Evolutionary conservation across 352 stramenopile genomes (phyloP).

Genomic region (Elongisporangium prolatum): DNA sequence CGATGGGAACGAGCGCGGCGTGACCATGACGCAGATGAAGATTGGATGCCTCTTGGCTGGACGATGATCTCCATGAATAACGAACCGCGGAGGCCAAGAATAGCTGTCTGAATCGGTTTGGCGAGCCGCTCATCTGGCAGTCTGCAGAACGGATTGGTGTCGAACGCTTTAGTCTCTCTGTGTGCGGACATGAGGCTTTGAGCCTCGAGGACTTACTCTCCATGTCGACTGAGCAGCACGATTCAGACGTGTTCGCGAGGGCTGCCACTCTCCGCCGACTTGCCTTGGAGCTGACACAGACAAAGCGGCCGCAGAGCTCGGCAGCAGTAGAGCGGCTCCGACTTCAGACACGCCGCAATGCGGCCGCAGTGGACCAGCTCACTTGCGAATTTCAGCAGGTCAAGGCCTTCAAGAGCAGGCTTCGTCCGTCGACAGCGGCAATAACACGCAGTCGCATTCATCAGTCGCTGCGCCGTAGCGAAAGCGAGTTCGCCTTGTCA

Average conservation of each 20-base stretch:
- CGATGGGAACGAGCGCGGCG: conserved; percentile 19
- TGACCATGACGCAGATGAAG: background rate
- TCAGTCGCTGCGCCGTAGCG: conserved; percentile 43
- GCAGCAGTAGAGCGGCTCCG: background rate
- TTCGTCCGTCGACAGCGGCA: conserved; percentile 38
- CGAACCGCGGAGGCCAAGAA: background rate
- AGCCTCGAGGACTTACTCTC: background rate
- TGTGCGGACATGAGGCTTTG: background rate
- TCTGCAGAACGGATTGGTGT: background rate
- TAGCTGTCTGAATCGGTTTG: background rate
- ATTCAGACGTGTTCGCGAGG: conserved; percentile 32
- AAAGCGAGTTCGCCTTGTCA: conserved; percentile 56
- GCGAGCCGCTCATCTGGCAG: background rate
- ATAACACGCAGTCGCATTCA: conserved; percentile 54
- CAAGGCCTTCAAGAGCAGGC: background rate
- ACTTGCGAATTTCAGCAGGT: background rate
- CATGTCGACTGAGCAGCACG: conserved; percentile 5
- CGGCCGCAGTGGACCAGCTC: background rate
- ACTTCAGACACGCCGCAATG: background rate
- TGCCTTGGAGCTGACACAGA: conserved; percentile 5
- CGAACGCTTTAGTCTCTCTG: background rate
- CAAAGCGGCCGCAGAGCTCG: background rate
- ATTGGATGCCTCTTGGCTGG: too few species aligned
- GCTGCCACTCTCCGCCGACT: conserved; percentile 28
- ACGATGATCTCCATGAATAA: background rate